These are phyloP conservation scores for Phytopythium sindhum DNA, from an alignment of 352 stramenopile species.

Conservation along the genomic window DNA sequence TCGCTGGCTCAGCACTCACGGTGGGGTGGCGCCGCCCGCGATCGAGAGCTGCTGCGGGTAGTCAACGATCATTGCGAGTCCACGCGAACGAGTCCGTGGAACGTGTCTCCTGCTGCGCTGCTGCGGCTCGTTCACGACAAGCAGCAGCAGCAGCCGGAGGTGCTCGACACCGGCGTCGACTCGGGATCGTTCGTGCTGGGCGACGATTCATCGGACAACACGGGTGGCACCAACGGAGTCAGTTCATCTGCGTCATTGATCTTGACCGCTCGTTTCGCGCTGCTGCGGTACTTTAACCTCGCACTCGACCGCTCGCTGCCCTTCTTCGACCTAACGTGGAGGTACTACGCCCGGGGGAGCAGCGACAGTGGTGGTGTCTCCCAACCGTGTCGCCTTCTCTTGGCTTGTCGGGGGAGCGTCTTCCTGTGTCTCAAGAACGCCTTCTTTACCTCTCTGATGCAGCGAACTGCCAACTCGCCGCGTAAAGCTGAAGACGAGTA, in stretches of 20 bases:
- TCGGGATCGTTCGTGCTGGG: background rate
- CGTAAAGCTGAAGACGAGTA: conserved; percentile 90
- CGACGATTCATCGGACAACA: background rate
- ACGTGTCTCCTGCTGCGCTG: conserved; percentile 30
- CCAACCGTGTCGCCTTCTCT: conserved; percentile 44
- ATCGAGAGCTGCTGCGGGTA: conserved; percentile 36
- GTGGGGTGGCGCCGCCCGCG: conserved; percentile 36
- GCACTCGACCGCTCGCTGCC: conserved; percentile 58
- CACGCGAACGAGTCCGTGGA: conserved; percentile 56
- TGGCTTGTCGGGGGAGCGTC: conserved; percentile 57
- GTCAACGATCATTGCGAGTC: conserved; percentile 58
- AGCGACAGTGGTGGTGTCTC: conserved; percentile 15
- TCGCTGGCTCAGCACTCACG: conserved; percentile 24
- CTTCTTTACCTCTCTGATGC: conserved; percentile 67
- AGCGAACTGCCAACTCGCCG: conserved; percentile 68
- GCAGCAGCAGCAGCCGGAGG: conserved; percentile 6
- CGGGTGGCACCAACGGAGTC: background rate
- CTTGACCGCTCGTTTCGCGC: conserved; percentile 48
- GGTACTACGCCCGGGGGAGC: conserved; percentile 42
- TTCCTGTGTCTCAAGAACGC: conserved; percentile 82
- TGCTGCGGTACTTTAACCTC: conserved; percentile 75
- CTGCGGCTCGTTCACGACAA: conserved; percentile 13
- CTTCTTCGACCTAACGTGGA: conserved; percentile 81
- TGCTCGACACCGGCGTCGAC: background rate
- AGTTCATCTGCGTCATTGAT: background rate